Base-by-base conservation (phyloP, 2,329 filamentous ascomycete species). In the Ceratocystis huliohia region DNA sequence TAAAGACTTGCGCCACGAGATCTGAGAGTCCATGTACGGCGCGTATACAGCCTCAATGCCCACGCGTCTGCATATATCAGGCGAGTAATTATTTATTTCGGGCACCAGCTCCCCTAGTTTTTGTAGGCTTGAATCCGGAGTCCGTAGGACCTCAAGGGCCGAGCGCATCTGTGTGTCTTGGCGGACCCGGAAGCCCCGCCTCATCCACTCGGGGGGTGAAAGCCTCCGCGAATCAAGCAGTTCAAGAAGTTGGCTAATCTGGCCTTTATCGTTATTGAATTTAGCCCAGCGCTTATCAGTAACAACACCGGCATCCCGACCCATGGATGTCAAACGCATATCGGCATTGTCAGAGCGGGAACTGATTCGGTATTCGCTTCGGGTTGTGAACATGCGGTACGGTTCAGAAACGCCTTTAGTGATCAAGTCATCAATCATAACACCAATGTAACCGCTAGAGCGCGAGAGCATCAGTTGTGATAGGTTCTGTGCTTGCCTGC, bases 371-470 rank as follows among this genome's bases (percentile, higher is more conserved):
- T 95, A 99, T 77, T 99, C 94, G 77, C 89, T 96, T 69, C 94
- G 86, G 5, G 89, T 89, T 1, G 94, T 99, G 78, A 99, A 99
- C 92, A 99, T 97, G 70, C 94, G 86, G 76, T 99, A 99, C 1
- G 94, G 94, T 74, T 99, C 94, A 1, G 89, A 92, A 37, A 99
- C 94, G 61, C 94, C 94, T 76, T 96, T 97, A 25, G 93, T 97
- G 73, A 96, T 87, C 46, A 99, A 84, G 74, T 99, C 94, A 75
- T 99, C 94, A 72, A 99, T 92, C 91, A 99, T 96, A 77, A 99
- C 88, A 70, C 94, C 94, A 72, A 99, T 97, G 75, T 96, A 99
- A 13, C 91, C 91, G 74, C 99, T 93, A 1, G 88, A 87, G 69
- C 94, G 83, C 6, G 86, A 86, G 37, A 99, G 78, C 0, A 83